Conservation (phyloP, 306 rosid genomes). For the Arachis hypogaea region DNA sequence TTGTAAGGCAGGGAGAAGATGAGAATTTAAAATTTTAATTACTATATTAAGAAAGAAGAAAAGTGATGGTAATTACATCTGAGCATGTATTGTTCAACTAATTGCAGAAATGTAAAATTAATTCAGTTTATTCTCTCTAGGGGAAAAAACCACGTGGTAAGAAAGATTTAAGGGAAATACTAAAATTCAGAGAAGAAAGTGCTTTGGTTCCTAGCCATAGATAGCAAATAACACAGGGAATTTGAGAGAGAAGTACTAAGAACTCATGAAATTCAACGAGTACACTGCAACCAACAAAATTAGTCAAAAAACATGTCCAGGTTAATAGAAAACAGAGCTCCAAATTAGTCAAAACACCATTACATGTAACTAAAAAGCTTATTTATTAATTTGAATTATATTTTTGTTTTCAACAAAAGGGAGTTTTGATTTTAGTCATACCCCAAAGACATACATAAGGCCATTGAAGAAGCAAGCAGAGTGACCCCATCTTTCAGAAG, state of each 20-base stretch:
- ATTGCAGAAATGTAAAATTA: constrained; percentile 42
- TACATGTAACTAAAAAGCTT: constrained; percentile 3
- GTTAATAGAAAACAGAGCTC: not conserved
- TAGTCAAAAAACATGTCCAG: constrained; percentile 17
- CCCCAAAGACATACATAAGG: constrained; percentile 79
- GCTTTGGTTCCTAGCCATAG: constrained; percentile 47
- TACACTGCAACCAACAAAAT: constrained; percentile 4
- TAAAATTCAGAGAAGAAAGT: constrained; percentile 50
- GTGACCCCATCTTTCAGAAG: constrained; percentile 95
- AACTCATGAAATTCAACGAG: constrained; percentile 29
- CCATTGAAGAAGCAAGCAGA: constrained; percentile 76
- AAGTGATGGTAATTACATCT: constrained; percentile 7
- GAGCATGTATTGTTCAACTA: constrained; percentile 38
- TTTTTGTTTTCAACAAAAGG: not conserved
- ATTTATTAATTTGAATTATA: not conserved
- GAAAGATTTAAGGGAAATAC: constrained; percentile 48
- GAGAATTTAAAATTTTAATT: not conserved
- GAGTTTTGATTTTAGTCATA: constrained; percentile 42
- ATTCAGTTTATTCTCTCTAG: constrained; percentile 27
- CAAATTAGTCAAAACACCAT: constrained; percentile 24
- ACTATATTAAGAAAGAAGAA: constrained; percentile 39
- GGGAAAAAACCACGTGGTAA: constrained; percentile 23
- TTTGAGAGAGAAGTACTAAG: constrained; percentile 16
- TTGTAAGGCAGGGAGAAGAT: constrained; percentile 3
- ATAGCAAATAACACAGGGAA: constrained; percentile 36